phyloP scores from a whole-genome alignment of 2,329 filamentous ascomycete genomes.

The Blastomyces emzantsi region DNA sequence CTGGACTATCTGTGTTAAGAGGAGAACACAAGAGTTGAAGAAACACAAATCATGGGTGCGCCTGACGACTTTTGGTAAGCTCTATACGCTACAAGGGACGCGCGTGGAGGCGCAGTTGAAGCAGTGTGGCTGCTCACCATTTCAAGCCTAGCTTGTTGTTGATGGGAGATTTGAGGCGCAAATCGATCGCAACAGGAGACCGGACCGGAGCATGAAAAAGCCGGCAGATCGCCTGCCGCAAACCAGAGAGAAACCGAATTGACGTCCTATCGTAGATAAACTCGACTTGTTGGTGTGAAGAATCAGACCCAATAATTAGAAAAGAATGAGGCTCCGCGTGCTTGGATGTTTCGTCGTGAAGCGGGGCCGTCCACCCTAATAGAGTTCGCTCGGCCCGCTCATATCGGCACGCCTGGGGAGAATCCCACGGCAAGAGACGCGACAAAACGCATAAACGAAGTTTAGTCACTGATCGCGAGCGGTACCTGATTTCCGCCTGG shows the following conservation, averaged over 20 bases:
- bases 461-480: not conserved
- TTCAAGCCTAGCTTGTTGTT: no score
- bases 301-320: no score
- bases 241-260: not conserved
- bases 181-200: not conserved
- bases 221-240: not conserved
- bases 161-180: not conserved
- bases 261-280: not conserved
- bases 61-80: no score
- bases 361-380: not conserved
- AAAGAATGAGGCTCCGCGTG: not conserved
- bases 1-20: not conserved
- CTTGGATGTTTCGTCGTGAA: not conserved
- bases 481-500: not conserved
- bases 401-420: not conserved
- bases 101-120: not conserved
- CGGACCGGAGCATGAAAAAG: not conserved
- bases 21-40: not conserved
- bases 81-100: not conserved
- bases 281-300: not conserved
- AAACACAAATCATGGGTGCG: not conserved
- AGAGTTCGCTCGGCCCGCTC: not conserved
- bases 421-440: not conserved
- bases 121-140: not conserved
- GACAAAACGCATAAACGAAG: not conserved